Evolutionary conservation across 1,284 basidiomycete species (phyloP), one percentile per base, ranked within the genome.

Genomic region (Cryptococcus hybrid): DNA sequence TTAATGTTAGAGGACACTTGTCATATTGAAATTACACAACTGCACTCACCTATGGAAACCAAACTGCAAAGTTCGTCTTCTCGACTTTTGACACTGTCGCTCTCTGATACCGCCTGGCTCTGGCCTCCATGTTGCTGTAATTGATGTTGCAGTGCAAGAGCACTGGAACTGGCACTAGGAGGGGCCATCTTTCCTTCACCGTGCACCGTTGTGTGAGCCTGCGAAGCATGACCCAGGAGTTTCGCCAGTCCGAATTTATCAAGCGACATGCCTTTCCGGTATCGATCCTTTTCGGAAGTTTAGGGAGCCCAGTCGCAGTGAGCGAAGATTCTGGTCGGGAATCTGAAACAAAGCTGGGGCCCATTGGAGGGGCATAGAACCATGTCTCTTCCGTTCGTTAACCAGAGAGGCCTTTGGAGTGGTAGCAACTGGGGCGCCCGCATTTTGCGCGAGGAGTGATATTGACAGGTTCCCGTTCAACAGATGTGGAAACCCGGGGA

Each of bases 211-310:
- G 56, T 53, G 58, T 67, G 57, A 3, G 56, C 42, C 13, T 56
- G 48, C 8, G 56, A 56, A 58, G 67, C 38, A 63, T 64, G 64
- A 61, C 65, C 59, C 30, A 88, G 83, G 49, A 89, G 80, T 71
- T 85, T 85, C 51, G 84, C 82, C 9, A 89, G 80, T n/a, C 84
- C 85, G 67, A 88, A 86, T 70, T 87, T 87, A 79, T 88, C 88
- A 61, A 88, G 80, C 0, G 87, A 88, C 59, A 87, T 71, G 8
- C 86, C 85, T 59, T 84, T 84, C 61, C 82, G 78, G 62, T 84
- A 82, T 37, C 84, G 64, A 12, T 67, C 80, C 38, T 80, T 75
- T 70, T 69, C 42, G 65, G 68, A 13, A 63, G 62, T 34, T 58
- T 59, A 15, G 65, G 65, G 44, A 63, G 47, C 12, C 58, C 61